Evolutionary conservation across 2,329 filamentous ascomycete genomes (phyloP), one percentile per base, ranked within the genome.

Genomic region (Pseudogymnoascus sp.): DNA sequence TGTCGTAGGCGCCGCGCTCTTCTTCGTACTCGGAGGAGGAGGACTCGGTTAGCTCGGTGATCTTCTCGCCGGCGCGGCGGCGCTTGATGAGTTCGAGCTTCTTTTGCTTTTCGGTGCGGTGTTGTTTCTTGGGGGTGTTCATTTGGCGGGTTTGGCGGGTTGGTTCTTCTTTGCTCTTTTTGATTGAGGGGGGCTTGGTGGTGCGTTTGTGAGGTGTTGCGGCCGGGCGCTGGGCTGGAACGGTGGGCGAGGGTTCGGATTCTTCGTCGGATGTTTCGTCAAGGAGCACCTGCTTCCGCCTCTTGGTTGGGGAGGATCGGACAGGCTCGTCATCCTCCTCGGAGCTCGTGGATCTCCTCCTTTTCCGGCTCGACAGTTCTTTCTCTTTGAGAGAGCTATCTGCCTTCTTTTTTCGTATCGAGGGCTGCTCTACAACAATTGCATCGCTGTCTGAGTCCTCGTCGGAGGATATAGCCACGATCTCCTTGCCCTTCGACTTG

Each of bases 51-150:
- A 78, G 66, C 46, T 72, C 66, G 8, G 73, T 70, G 23, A 76
- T 75, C 8, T 74, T 74, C 61, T 78, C 76, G 5, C 77, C 77
- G 3, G 74, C 74, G 31, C 76, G 72, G 36, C 73, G 73, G 14
- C 76, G 74, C 43, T 70, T 74, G 14, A 78, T 67, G 3, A 78
- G 68, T 64, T 78, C 77, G 65, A 77, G 69, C 14, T 71, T 71
- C 69, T 78, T 78, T 62, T 78, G 72, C 63, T 75, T 77, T 11
- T 72, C 72, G 1, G 74, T 75, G 3, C 76, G 72, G 63, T 76
- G 72, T 61, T 67, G 72, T 61, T 67, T 63, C 16, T 62, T 49
- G n/a, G 56, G 34, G 11, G 31, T 60, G 31, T 60, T 38, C 16
- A 14, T 38, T 18, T 53, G 46, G 25, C 46, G 46, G 25, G 46